Evolutionary conservation across 2,329 filamentous ascomycete genomes (phyloP), one percentile per base, ranked within the genome.

Genomic region (Calonectria honghensis): DNA sequence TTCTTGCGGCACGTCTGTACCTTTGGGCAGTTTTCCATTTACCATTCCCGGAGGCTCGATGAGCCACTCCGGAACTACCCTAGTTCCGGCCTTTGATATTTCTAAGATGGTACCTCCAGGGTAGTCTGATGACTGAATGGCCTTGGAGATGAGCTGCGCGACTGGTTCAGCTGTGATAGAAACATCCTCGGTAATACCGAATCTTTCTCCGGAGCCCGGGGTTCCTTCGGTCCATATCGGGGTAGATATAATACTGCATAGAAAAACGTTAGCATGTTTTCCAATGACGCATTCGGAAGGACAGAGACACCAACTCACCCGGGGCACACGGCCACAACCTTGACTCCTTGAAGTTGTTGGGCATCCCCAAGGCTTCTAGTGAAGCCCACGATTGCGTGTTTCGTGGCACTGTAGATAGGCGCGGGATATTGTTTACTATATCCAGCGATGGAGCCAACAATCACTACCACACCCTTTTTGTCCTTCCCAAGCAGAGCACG

Each of bases 401-500:
- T 74, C 29, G 68, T 67, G 18, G 72, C 72, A n/a, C 68, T 74
- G 37, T 70, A 67, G 31, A 70, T 67, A 6, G 68, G 54, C 3
- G 68, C 61, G 20, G 45, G 61, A 35, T 50, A 74, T 51, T 74
- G 68, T n/a, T 72, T 68, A 18, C 63, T 71, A n/a, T 72, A 66
- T 7, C 68, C 72, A 0, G 72, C 68, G 41, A 74, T 72, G 6
- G 72, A 74, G 4, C 50, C 51, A 20, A 67, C 63, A 27, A 74
- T 35, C 2, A 63, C 45, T 11, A 74, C 52, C 7, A 74, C 72
- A 11, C 72, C 72, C 14, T 52, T 51, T 63, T 74, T 74, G 10
- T 68, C 45, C n/a, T 68, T 74, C 1, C 68, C 29, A n/a, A 74
- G 68, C n/a, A 70, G 29, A 7, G 72, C 72, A 14, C 72, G 72